These are phyloP conservation scores for Diaporthe citri DNA, from an alignment of 2,329 filamentous ascomycete genomes.

Conservation along the genomic window DNA sequence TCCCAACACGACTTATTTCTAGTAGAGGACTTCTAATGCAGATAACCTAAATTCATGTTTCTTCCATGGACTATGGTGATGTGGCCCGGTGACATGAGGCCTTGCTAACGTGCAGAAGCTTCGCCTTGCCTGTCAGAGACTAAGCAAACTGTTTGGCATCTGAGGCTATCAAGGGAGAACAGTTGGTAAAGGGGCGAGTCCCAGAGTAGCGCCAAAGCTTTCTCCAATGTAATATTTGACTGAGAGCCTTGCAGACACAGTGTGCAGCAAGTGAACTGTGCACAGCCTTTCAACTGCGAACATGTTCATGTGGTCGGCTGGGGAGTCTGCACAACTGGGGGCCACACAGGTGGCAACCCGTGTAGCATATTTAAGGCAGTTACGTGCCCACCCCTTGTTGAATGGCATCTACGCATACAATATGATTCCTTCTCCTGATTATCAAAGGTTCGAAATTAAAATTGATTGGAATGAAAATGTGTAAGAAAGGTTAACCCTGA, in stretches of 20 bases:
- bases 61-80: conserved; percentile 29
- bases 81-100: background rate
- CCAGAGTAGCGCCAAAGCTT: background rate
- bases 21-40: conserved; percentile 74
- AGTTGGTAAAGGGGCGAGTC: background rate
- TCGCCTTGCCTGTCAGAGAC: background rate
- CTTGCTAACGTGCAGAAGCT: background rate
- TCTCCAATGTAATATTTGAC: too few relatives aligned
- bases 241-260: background rate
- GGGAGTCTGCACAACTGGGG: background rate
- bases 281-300: background rate
- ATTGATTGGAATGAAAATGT: background rate
- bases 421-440: too few relatives aligned
- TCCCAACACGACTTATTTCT: conserved; percentile 57
- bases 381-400: background rate
- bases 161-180: background rate
- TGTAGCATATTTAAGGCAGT: too few relatives aligned
- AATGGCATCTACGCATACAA: too few relatives aligned
- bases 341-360: background rate
- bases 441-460: background rate
- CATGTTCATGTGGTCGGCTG: background rate
- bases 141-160: background rate
- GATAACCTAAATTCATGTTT: conserved; percentile 64
- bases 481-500: conserved; percentile 2
- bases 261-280: background rate